Base-by-base conservation (phyloP, 495 filamentous ascomycete genomes). In the Cladorrhinum samala region DNA sequence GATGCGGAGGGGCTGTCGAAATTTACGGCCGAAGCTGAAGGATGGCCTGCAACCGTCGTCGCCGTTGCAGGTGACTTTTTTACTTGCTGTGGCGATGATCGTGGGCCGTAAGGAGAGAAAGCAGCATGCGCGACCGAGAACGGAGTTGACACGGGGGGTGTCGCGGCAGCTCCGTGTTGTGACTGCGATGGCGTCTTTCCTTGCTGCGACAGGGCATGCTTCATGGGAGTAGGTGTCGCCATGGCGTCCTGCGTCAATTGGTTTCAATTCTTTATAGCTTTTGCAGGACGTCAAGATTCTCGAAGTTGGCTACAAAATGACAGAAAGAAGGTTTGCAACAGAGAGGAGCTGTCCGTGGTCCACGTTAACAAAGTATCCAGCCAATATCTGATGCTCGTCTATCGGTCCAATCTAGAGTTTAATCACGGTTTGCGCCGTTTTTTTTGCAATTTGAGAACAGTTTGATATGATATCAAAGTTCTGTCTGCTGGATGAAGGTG, bases 1-100 rank as follows among this genome's bases (percentile, higher is more conserved):
- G 72, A 71, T 2, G 77, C 72, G 18, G 69, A 74, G 0, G 78
- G 78, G 50, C 77, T 80, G 50, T 80, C 78, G 54, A 78, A 82
- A 48, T 74, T 79, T 17, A 73, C 60, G 8, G 67, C 60, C 1
- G 58, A 53, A 44, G 61, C 67, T 19, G 60, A 66, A 1, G 67
- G 57, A 41, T 73, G 70, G 13, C 70, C 68, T 54, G 68, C 20
- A 14, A 69, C 69, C 19, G 62, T 60, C 17, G 66, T 66, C 0
- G 50, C 62, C 0, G 69, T 73, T 0, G 62, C 72, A 1, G 78
- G 77, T 3, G 77, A 80, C 52, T 80, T 80, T 68, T 79, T 80
- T 23, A 76, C 61, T 47, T 78, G 75, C 62, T 79, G 77, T 3
- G 78, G 78, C 25, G 78, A 81, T 24, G 73, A 76, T 9, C 72